Conservation (phyloP, 2,329 filamentous ascomycete genomes). For the Periconia sp. region DNA sequence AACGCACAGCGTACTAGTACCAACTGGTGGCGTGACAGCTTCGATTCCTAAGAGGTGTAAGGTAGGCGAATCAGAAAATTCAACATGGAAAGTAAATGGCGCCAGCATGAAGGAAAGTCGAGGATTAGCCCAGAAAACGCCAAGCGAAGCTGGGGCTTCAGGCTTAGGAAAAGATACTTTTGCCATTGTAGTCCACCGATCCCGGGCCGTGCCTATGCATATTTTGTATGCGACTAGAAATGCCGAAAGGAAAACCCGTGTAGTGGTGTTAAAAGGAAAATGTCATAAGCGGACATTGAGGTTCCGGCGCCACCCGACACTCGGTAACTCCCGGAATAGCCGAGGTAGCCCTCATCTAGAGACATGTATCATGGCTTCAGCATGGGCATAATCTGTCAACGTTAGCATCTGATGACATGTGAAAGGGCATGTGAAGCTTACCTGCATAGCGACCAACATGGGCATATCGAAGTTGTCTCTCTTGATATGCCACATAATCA, state of each 20-base stretch:
- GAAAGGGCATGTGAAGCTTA: constrained; percentile 61
- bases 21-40: constrained; percentile 7
- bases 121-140: no score
- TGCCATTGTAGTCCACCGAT: no score
- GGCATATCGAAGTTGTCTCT: constrained; percentile 97
- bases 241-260: not conserved
- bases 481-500: constrained; percentile 97
- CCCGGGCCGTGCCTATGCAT: no score
- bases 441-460: constrained; percentile 98
- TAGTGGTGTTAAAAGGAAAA: not conserved
- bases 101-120: no score
- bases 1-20: constrained; percentile 12
- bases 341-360: not conserved
- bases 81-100: no score
- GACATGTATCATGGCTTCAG: constrained; percentile 13
- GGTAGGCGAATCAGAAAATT: not conserved
- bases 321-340: no score
- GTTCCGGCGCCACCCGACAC: no score
- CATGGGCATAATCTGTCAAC: constrained; percentile 36
- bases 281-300: no score
- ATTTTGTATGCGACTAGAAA: not conserved
- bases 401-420: constrained; percentile 13
- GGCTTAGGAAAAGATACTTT: no score
- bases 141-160: no score
- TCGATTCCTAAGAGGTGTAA: not conserved